Conservation (phyloP, 1,284 basidiomycete species). For the Ceratobasidium sp. region DNA sequence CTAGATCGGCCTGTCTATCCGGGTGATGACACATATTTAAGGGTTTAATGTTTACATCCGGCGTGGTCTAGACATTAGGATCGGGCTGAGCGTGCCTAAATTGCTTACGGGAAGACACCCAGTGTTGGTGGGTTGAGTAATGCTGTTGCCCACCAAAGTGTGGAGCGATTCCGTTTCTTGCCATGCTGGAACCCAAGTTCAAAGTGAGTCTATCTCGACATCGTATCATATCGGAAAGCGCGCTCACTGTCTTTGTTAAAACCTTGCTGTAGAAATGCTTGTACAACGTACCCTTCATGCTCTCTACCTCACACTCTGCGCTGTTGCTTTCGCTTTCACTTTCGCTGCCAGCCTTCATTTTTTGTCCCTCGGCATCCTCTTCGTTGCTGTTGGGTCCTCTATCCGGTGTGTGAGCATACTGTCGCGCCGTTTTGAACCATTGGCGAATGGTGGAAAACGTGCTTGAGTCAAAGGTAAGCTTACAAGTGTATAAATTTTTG, state of each 20-base stretch:
- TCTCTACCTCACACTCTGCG: not conserved
- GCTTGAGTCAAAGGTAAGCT: not conserved
- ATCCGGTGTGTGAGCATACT: not conserved
- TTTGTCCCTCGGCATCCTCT: too few species aligned
- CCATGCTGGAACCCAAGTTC: not conserved
- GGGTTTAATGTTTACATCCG: too few species aligned
- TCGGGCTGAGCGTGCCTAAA: too few species aligned
- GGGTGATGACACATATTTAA: too few species aligned
- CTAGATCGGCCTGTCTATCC: too few species aligned
- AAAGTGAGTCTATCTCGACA: too few species aligned
- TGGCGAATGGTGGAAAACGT: not conserved
- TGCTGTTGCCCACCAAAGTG: too few species aligned
- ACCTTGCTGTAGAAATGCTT: constrained; percentile 7
- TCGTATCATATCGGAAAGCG: not conserved
- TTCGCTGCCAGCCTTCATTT: not conserved
- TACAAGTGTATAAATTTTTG: not conserved
- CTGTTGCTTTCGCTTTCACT: not conserved
- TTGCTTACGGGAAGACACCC: not conserved
- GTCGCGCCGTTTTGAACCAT: not conserved
- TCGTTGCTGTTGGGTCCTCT: not conserved
- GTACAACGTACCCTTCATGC: not conserved
- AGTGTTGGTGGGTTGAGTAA: not conserved
- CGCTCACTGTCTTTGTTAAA: not conserved
- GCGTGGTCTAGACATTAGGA: too few species aligned
- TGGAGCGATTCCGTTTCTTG: too few species aligned